Conservation (phyloP, 495 filamentous ascomycete species). For the Opeltia flavorubescens region DNA sequence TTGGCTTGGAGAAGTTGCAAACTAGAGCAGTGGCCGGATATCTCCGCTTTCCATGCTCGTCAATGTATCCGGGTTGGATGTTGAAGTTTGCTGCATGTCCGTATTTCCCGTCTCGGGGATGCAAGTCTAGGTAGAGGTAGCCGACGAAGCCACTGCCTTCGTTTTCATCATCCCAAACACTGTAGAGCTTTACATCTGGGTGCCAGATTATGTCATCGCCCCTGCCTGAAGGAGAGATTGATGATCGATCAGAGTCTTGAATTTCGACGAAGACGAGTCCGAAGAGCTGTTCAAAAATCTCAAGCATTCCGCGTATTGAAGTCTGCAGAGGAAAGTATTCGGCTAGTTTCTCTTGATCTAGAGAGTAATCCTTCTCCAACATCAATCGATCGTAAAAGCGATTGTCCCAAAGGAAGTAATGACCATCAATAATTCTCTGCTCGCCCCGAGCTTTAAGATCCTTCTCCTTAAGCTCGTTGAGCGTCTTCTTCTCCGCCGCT, state of each 20-base stretch:
- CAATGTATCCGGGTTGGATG: conserved; percentile 53
- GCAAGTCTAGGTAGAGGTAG: conserved; percentile 57
- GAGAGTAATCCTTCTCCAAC: conserved; percentile 77
- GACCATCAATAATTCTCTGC: conserved; percentile 45
- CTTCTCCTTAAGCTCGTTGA: conserved; percentile 66
- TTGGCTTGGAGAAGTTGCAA: conserved; percentile 59
- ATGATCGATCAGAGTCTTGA: conserved; percentile 39
- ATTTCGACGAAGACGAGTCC: conserved; percentile 85
- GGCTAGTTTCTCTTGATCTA: conserved; percentile 79
- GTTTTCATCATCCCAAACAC: conserved; percentile 54
- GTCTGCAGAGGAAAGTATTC: conserved; percentile 87
- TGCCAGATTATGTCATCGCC: conserved; percentile 58
- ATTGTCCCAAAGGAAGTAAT: conserved; percentile 87
- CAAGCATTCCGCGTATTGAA: conserved; percentile 79
- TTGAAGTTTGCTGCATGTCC: conserved; percentile 68
- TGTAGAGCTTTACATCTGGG: conserved; percentile 53
- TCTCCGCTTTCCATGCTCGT: conserved; percentile 40
- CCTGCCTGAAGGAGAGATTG: conserved; percentile 40
- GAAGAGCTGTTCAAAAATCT: conserved; percentile 88
- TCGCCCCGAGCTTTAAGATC: conserved; percentile 47
- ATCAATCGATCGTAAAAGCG: conserved; percentile 81
- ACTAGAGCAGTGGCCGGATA: conserved; percentile 59
- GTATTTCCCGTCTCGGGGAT: conserved; percentile 54
- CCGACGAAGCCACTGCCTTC: conserved; percentile 55
- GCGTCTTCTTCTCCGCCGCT: conserved; percentile 53